These are phyloP conservation scores for Claviceps africana DNA, from an alignment of 2,329 filamentous ascomycete genomes.

Conservation along the genomic window DNA sequence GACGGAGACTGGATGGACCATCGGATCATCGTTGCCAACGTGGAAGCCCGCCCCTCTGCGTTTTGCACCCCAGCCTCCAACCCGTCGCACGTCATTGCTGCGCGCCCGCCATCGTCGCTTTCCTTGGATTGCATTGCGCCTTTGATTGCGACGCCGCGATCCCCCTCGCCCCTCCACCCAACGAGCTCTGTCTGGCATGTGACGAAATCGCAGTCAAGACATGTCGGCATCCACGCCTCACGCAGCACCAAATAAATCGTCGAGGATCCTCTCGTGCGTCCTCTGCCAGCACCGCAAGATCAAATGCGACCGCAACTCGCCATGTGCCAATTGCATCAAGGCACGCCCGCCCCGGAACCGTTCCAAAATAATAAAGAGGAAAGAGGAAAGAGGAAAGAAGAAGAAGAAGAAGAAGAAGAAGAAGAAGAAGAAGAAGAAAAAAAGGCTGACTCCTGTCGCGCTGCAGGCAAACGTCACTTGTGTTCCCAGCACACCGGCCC, in stretches of 20 bases:
- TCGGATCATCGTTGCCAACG: no score
- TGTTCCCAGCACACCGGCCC: constrained; percentile 45
- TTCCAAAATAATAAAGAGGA: no score
- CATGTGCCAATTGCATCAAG: constrained; percentile 47
- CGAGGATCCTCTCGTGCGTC: constrained; percentile 38
- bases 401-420: background rate
- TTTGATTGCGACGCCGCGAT: background rate
- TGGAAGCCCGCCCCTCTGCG: no score
- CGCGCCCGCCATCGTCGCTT: background rate
- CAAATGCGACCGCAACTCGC: constrained; percentile 45
- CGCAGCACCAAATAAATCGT: constrained; percentile 22
- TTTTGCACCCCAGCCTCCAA: no score
- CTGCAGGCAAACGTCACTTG: constrained; percentile 43
- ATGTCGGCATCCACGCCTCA: constrained; percentile 19
- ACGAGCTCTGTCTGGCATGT: constrained; percentile 15
- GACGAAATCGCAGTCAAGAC: constrained; percentile 10
- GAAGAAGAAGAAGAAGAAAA: no score
- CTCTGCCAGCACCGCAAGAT: constrained; percentile 49
- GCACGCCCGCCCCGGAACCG: constrained; percentile 19
- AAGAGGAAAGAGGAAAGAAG: background rate
- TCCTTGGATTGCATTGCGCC: background rate
- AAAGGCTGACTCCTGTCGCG: constrained; percentile 6
- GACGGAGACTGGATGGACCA: no score
- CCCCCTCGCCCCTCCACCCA: background rate
- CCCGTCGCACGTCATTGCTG: background rate